Base-by-base conservation (phyloP, 1,139 yeast species). In the Pichia sp. region DNA sequence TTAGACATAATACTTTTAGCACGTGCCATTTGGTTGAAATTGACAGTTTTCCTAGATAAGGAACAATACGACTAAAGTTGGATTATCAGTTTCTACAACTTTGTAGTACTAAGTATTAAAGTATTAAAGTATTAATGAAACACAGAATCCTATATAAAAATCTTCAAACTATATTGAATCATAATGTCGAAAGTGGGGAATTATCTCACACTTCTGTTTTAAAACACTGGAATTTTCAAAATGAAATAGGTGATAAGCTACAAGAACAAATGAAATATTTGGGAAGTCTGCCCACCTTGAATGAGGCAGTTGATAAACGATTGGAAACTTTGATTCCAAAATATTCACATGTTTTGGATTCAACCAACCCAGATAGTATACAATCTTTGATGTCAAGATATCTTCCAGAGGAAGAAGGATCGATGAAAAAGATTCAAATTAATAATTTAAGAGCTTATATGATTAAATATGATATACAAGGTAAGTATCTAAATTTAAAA, bases 401-500 rank as follows among this genome's bases (percentile, higher is more conserved):
- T 20, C 16, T 7, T 10, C 31, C 16, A 4, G 16, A 24, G 6
- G 36, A 31, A 11, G 31, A 22, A 9, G 35, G 30, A 4, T 9
- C 22, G 10, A 6, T 29, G 12, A 22, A 35, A 20, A 35, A 11
- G 9, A 16, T 30, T 20, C 25, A 37, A 35, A 29, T 39, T 20
- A 37, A 43, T 16, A 42, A 46, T 12, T 33, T 46, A 6, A 46
- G 33, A 23, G 49, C 51, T 7, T 30, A 46, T n/a, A 42, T 48
- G 6, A 42, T 48, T 20, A 45, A 46, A 28, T 36, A 48, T 32
- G 47, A 48, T 35, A 35, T 48, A 3, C 42, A 42, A 8, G 16
- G 33, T 6, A 46, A 47, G 27, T 45, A 47, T 25, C 23, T 42
- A 26, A 38, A 38, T 12, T 35, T 48, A 2, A 10, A 38, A 16